Percentiles rank a stretch among this genome's conserved stretches.
Evolutionary conservation across 2,329 filamentous ascomycete species (phyloP).

Genomic region (Colletotrichum higginsianum): DNA sequence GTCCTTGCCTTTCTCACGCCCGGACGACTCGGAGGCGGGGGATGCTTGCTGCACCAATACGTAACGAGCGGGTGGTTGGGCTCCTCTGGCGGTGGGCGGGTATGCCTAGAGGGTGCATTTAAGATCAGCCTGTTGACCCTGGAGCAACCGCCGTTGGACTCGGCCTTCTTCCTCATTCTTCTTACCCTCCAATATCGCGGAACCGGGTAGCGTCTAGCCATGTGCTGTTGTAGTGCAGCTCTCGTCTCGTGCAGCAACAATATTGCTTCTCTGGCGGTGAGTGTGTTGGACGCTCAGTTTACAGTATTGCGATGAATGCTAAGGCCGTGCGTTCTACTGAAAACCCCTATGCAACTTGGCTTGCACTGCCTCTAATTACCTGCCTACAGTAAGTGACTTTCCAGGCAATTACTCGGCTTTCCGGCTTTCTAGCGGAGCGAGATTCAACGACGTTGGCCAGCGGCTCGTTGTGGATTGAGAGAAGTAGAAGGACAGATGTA

Average conservation of each 20-base stretch:
- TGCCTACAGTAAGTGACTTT: too few relatives aligned
- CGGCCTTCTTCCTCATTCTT: too few relatives aligned
- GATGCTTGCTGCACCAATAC: constrained; percentile 7
- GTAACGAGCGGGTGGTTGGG: constrained; percentile 1
- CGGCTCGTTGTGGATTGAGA: neutral
- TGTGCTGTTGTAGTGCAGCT: neutral
- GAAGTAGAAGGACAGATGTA: neutral
- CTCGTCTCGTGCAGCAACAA: neutral
- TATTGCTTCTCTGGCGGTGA: neutral
- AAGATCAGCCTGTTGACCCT: neutral
- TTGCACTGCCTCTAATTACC: neutral
- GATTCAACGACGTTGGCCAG: neutral
- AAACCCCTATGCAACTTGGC: too few relatives aligned
- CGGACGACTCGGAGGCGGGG: neutral
- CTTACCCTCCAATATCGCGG: constrained; percentile 19
- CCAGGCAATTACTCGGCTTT: neutral
- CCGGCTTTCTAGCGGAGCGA: too few relatives aligned
- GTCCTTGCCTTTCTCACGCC: neutral
- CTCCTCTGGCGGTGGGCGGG: neutral
- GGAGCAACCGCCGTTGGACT: neutral
- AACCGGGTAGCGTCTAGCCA: constrained; percentile 15
- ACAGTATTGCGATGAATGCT: too few relatives aligned
- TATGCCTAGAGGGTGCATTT: neutral
- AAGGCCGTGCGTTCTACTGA: too few relatives aligned
- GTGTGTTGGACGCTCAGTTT: neutral